Conservation (phyloP, 1,284 basidiomycete genomes). For the Grifola frondosa region DNA sequence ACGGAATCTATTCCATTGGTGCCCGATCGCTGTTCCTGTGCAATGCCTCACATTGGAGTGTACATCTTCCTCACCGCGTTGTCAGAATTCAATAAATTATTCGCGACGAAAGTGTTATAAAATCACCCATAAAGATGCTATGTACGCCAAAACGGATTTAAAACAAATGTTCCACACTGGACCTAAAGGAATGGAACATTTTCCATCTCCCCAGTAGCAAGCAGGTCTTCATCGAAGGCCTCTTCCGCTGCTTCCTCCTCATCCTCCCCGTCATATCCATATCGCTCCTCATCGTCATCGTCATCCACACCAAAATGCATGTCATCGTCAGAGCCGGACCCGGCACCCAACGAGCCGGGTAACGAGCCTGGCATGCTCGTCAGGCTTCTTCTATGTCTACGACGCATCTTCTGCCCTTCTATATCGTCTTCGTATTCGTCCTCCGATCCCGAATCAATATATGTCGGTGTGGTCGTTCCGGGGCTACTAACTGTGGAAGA, state of each 20-base stretch:
- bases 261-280: conserved; percentile 36
- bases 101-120: too few species aligned
- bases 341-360: conserved; percentile 39
- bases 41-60: too few species aligned
- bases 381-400: conserved; percentile 53
- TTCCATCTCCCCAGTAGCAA: conserved; percentile 83
- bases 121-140: too few species aligned
- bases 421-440: conserved; percentile 48
- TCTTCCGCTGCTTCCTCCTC: conserved; percentile 56
- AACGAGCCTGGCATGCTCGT: conserved; percentile 84
- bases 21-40: too few species aligned
- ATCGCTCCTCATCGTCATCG: conserved; percentile 40
- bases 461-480: conserved; percentile 50
- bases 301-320: conserved; percentile 56
- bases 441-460: conserved; percentile 53
- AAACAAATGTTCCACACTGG: too few species aligned
- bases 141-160: too few species aligned
- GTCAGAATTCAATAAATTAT: too few species aligned
- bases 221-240: conserved; percentile 77
- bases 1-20: too few species aligned
- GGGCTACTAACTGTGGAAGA: conserved; percentile 45
- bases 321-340: conserved; percentile 38
- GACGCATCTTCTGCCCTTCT: conserved; percentile 37
- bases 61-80: too few species aligned
- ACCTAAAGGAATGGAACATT: conserved; percentile 72